Conservation (phyloP, 2,329 filamentous ascomycete species). For the Colletotrichum karsti region DNA sequence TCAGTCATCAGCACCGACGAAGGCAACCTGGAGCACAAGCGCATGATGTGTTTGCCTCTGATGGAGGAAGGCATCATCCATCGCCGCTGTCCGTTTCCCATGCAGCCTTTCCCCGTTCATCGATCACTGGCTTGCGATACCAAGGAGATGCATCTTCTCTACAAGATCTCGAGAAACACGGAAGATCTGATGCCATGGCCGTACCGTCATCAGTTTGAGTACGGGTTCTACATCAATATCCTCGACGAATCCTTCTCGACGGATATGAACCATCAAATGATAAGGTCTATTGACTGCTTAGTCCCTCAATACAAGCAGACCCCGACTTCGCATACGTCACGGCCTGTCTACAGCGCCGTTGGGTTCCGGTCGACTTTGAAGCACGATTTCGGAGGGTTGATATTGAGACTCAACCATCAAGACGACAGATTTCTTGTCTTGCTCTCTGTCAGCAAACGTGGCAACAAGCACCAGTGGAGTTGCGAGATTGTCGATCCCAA, state of each 20-base stretch:
- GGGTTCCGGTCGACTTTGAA: conserved; percentile 8
- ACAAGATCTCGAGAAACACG: neutral
- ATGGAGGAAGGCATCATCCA: conserved; percentile 9
- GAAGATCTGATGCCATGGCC: conserved; percentile 4
- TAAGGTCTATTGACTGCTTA: conserved; percentile 14
- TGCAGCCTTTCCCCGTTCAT: conserved; percentile 5
- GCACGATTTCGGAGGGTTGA: neutral
- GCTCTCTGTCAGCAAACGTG: neutral
- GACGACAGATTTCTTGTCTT: neutral
- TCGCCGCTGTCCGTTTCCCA: conserved; percentile 12
- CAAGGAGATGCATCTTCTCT: conserved; percentile 6
- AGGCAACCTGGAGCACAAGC: conserved; percentile 6
- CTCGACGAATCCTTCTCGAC: conserved; percentile 12
- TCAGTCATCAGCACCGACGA: conserved; percentile 23
- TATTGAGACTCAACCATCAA: conserved; percentile 1
- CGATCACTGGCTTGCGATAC: conserved; percentile 1
- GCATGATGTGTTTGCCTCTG: conserved; percentile 21
- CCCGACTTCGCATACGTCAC: conserved; percentile 7
- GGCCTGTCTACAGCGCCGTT: conserved; percentile 14
- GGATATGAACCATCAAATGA: neutral
- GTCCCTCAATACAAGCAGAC: conserved; percentile 23
- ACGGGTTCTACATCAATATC: conserved; percentile 8
- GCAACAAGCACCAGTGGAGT: neutral
- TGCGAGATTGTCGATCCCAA: neutral
- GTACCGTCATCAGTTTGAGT: conserved; percentile 10